Evolutionary conservation across 2,329 filamentous ascomycete genomes (phyloP), one percentile per base, ranked within the genome.

Genomic region (Scytalidium sp.): DNA sequence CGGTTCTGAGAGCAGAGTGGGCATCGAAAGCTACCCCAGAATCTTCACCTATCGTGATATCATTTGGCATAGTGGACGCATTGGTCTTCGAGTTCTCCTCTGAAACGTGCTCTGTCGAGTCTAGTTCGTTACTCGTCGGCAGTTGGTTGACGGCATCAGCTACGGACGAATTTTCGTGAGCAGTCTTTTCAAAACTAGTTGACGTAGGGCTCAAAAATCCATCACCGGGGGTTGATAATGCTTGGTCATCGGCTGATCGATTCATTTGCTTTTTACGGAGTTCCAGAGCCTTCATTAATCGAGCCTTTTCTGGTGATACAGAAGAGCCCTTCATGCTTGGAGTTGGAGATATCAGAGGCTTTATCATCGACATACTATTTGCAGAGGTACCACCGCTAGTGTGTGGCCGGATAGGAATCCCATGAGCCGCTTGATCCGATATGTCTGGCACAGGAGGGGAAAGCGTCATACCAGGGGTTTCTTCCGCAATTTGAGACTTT

Each of bases 281-380:
- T 68, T 97, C 88, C 71, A 97, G 79, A 7, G 94, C 94, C 72
- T 95, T 97, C 89, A 96, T 92, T 55, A 99, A 75, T 48, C 94
- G 81, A 53, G 89, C 84, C 72, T 95, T 97, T 67, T 99, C 94
- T 1, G 90, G 89, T 1, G 90, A 90, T 61, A 95, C 87, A n/a
- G 74, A 71, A 56, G 46, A 66, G 47, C 51, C 55, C 53, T 56
- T 72, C 60, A 48, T 45, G 20, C 48, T 49, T 20, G 47, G 49
- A 9, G 47, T 56, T 19, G 58, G 52, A 41, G 57, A 60, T 20
- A 48, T 49, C 45, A 54, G 40, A 17, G 57, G 51, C 42, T 51
- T 56, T 17, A 62, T 52, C 8, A 59, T 58, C 19, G 52, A 45
- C 8, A 54, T 60, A 43, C 60, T 65, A 21, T 58, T 56, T 40